Base-by-base conservation (phyloP, 1,139 yeast genomes). In the Blastobotrys ciferrii region DNA sequence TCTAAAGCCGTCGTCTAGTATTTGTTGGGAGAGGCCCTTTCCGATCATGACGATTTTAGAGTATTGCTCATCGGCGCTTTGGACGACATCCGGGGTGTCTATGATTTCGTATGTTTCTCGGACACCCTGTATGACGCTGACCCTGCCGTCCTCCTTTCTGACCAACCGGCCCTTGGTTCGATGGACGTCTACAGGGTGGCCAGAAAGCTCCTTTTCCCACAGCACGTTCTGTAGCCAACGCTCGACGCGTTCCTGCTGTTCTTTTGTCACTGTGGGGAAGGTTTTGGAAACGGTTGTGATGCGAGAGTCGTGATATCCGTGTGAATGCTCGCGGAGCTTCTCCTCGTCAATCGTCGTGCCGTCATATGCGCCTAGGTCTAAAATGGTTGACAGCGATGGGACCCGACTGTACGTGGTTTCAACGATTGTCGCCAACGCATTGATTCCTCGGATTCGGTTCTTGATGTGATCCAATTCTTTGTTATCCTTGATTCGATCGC, bases 31-130 rank as follows among this genome's bases (percentile, higher is more conserved):
- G 57, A 51, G 84, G 65, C 55, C 76, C 71, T 87, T 87, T 1
- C 98, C 98, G 40, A 92, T 92, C 17, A 91, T 71, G 1, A 92
- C 96, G 42, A 92, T 62, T 64, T 87, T 85, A 54, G 80, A 46
- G 73, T 3, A 56, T 56, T 4, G 60, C 49, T 13, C 67, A 54
- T 74, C 74, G 15, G 70, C 63, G 1, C 51, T 52, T 35, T 69
- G 67, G 32, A 73, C 60, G 3, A 59, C 61, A 0, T 76, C 79
- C 11, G 13, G 13, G 0, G 78, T 78, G 13, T 78, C 80, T 4
- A 84, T 75, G 1, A 88, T 73, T 54, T 92, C 98, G 65, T 88
- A 92, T 0, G 96, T 87, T 52, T 88, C 95, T 53, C 98, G 73
- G 0, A 92, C 98, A 3, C 95, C 98, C 64, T 92, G 98, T n/a